Evolutionary conservation across 2,329 filamentous ascomycete genomes (phyloP), one percentile per base, ranked within the genome.

Genomic region (Colletotrichum orbiculare): DNA sequence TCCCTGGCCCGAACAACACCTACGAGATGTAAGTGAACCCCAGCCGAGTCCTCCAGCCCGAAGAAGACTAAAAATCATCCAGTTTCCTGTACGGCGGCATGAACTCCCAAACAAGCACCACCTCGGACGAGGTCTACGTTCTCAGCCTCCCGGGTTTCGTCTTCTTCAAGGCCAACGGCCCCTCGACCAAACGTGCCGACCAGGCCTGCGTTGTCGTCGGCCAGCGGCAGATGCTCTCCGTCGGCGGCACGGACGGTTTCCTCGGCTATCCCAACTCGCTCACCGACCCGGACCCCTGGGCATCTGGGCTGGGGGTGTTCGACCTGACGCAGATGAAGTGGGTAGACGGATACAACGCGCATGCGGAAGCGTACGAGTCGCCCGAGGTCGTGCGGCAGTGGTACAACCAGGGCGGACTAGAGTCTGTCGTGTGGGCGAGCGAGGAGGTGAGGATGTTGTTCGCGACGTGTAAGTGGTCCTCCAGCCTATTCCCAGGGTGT

Each of bases 51-150:
- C 35, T 35, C 34, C 35, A 38, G 13, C 35, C 47, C 15, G 33
- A n/a, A 10, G 54, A 9, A 34, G 38, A 53, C 39, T 60, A 53
- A 60, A 60, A 37, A 39, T 46, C 25, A 53, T 37, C 2, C 50
- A 78, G 76, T 48, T 80, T 76, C 61, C 69, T 80, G 2, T 78
- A 79, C 46, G 78, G 76, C 38, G 78, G 78, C 50, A 55, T 67
- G 10, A 69, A 69, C 17, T 61, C 64, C 43, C 68, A 72, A 15
- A 63, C 64, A 12, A 48, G 65, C 2, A 62, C 50, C 11, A 66
- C 73, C 7, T 73, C 71, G 4, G 58, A 71, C 37, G 75, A 78
- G 6, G 71, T 79, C 1, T 73, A 74, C 60, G 71, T 80, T 3
- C 74, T 80, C 8, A 77, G 75, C 13, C 69, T 80, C 0, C 78